These are phyloP conservation scores for Paecilomyces sp. DNA, from an alignment of 2,329 filamentous ascomycete species.

Conservation along the genomic window DNA sequence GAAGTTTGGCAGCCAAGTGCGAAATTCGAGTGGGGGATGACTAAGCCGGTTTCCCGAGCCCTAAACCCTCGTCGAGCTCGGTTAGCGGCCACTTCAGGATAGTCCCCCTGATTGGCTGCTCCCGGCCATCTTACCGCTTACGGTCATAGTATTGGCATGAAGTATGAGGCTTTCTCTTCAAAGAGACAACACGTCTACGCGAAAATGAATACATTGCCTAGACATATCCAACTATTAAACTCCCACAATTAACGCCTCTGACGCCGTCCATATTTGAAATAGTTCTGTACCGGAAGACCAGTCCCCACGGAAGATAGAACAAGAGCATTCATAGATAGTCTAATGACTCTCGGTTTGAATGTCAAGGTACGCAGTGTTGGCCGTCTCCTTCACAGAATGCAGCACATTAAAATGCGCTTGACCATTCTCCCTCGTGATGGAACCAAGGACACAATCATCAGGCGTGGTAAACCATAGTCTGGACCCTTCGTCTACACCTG, in stretches of 20 bases:
- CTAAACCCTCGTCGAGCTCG: constrained; percentile 24
- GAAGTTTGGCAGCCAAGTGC: constrained; percentile 21
- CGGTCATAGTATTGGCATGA: not conserved
- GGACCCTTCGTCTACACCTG: constrained; percentile 12
- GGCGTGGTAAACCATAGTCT: constrained; percentile 29
- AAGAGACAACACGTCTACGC: too few species aligned
- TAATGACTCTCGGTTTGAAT: not conserved
- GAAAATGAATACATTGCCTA: too few species aligned
- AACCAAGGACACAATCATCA: constrained; percentile 27
- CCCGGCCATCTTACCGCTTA: not conserved
- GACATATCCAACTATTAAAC: too few species aligned
- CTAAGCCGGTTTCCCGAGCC: constrained; percentile 17
- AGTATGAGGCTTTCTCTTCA: too few species aligned
- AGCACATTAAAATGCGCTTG: constrained; percentile 19
- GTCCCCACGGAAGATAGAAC: not conserved
- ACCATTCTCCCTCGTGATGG: constrained; percentile 16
- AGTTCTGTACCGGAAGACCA: not conserved
- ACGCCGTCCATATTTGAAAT: not conserved
- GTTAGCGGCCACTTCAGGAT: constrained; percentile 9
- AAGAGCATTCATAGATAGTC: not conserved
- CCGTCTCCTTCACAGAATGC: constrained; percentile 18
- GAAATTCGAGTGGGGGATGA: constrained; percentile 34
- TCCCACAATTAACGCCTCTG: not conserved
- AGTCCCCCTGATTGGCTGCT: constrained; percentile 6
- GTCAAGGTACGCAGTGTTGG: not conserved